Percentiles rank a stretch among this genome's conserved stretches.
These are phyloP conservation scores for Neofusicoccum sp. DNA, from an alignment of 2,329 filamentous ascomycete species.

Conservation along the genomic window DNA sequence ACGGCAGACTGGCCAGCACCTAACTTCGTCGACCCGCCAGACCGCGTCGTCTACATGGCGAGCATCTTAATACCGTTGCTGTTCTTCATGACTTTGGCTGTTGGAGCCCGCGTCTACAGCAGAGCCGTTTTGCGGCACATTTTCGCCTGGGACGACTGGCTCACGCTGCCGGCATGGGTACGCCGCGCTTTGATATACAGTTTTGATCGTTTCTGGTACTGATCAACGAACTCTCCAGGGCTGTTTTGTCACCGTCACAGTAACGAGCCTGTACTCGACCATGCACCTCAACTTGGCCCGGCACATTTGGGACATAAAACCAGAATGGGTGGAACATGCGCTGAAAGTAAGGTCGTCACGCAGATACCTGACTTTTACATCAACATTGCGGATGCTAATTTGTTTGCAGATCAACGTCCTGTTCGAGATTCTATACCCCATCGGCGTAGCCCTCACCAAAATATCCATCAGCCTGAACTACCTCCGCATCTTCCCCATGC, in stretches of 20 bases:
- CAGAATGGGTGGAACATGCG: slow-evolving; percentile 26
- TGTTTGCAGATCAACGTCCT: slow-evolving; percentile 35
- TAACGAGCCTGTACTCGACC: slow-evolving; percentile 5
- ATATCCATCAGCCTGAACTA: slow-evolving; percentile 32
- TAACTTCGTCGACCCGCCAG: slow-evolving; percentile 17
- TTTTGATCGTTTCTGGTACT: background rate
- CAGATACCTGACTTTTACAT: background rate
- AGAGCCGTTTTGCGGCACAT: slow-evolving; percentile 25
- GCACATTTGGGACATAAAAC: slow-evolving; percentile 31
- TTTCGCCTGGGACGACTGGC: slow-evolving; percentile 27
- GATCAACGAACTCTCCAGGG: background rate
- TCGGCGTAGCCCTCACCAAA: slow-evolving; percentile 23
- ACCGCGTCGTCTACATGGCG: slow-evolving; percentile 2
- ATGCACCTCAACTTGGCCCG: slow-evolving; percentile 3
- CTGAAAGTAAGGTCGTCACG: slow-evolving; percentile 28
- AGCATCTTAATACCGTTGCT: slow-evolving; percentile 17
- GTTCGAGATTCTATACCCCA: slow-evolving; percentile 37
- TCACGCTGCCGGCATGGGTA: slow-evolving; percentile 30
- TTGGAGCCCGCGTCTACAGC: slow-evolving; percentile 25
- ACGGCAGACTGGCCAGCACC: slow-evolving; percentile 17
- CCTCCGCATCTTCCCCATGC: slow-evolving; percentile 28
- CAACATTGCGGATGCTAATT: slow-evolving; percentile 23
- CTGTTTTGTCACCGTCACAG: background rate
- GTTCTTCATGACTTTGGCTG: slow-evolving; percentile 14
- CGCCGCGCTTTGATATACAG: background rate